These are phyloP conservation scores for Gyrodon lividus DNA, from an alignment of 768 basidiomycete species.

Conservation along the genomic window DNA sequence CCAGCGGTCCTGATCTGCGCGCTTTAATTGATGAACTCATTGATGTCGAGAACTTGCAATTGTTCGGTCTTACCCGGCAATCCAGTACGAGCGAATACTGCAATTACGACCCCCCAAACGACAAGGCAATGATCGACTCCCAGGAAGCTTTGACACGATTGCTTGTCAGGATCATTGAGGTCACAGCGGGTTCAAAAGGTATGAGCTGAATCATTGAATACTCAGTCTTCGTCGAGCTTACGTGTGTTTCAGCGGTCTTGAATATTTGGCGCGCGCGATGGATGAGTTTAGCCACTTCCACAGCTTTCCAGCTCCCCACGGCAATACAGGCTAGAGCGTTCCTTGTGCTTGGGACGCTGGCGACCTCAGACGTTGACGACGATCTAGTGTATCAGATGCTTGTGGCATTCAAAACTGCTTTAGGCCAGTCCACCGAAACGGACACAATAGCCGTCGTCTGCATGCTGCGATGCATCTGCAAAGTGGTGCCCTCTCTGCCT, in stretches of 20 bases:
- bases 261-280: conserved; percentile 93
- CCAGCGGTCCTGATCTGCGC: conserved; percentile 57
- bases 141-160: conserved; percentile 66
- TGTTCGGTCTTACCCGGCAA: conserved; percentile 72
- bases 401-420: conserved; percentile 75
- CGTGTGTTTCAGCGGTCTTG: conserved; percentile 51
- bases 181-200: conserved; percentile 72
- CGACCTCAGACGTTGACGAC: conserved; percentile 83
- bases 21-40: conserved; percentile 61
- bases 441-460: conserved; percentile 75
- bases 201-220: conserved; percentile 15
- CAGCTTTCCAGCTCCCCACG: conserved; percentile 87
- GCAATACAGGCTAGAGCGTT: conserved; percentile 89
- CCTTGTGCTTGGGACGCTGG: conserved; percentile 78
- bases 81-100: conserved; percentile 70
- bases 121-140: conserved; percentile 54
- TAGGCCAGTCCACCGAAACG: conserved; percentile 64
- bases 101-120: conserved; percentile 52
- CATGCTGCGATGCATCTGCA: conserved; percentile 85
- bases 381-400: conserved; percentile 93
- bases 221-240: conserved; percentile 6
- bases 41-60: conserved; percentile 52
- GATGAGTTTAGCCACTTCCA: conserved; percentile 87
- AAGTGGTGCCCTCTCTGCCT: conserved; percentile 69
- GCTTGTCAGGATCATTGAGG: conserved; percentile 60